Evolutionary conservation across 225 moss, liverwort and hornwort genomes (phyloP), one percentile per base, ranked within the genome.

Genomic region (Polytrichum commune): DNA sequence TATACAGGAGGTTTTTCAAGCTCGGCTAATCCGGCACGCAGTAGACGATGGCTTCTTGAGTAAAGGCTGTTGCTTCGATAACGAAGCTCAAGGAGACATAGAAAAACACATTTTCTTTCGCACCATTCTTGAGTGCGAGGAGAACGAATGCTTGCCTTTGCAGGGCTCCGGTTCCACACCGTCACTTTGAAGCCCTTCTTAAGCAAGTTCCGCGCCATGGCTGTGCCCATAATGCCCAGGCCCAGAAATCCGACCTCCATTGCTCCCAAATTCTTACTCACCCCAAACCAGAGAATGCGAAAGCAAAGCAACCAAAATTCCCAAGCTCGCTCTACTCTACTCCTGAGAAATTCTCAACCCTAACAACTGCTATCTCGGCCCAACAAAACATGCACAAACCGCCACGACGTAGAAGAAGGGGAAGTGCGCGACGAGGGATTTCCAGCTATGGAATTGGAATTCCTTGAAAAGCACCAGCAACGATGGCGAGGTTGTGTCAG

Each of bases 141-240:
- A 22, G 18, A 25, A 19, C 70, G 25, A 13, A 10, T 3, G 30
- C 80, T n/a, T 62, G 91, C 95, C 93, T 96, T 96, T 33, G 20
- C 72, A 9, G 90, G 66, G 38, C 87, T 89, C 56, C 97, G 86
- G 80, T 97, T 97, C 97, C 97, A 97, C n/a, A 97, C 97, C 7
- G 87, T 86, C 25, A 97, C 90, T 61, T 86, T 88, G 54, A 93
- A 84, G 5, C 91, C 97, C 55, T 85, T 82, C 81, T 86, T 93
- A 63, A 98, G 69, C 65, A 98, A 75, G 7, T 98, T 98, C 22
- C 90, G 83, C 5, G 86, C 95, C 97, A 98, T 98, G 35, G 89
- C 80, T 5, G 75, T 61, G 29, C 97, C 97, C 97, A 98, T 98
- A 54, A 86, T 95, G 54, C 97, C 97, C 65, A 98, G 73, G 10